Evolutionary conservation across 2,329 filamentous ascomycete genomes (phyloP).

Genomic region (Waltergamsia citrina): DNA sequence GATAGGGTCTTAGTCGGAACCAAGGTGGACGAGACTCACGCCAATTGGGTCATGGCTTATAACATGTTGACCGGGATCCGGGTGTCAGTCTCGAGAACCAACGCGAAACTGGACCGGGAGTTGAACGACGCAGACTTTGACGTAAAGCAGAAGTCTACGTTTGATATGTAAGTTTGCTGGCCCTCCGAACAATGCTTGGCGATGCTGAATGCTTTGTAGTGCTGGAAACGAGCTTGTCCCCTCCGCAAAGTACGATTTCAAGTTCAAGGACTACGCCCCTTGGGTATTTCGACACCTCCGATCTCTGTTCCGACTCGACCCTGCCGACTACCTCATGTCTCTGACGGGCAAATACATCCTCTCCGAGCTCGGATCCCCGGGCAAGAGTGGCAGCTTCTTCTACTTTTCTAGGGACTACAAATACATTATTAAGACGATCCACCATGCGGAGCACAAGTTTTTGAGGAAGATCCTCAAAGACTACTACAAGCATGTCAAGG

Average conservation of each 20-base stretch:
- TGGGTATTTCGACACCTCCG: conserved; percentile 97
- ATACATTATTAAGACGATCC: conserved; percentile 99
- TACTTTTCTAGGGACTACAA: conserved; percentile 99
- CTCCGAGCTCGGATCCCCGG: conserved; percentile 91
- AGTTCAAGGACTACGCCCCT: conserved; percentile 99
- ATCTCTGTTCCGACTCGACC: conserved; percentile 80
- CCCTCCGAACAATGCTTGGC: not conserved
- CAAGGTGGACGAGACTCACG: conserved; percentile 94
- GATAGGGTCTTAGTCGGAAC: conserved; percentile 92
- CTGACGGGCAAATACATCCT: conserved; percentile 97
- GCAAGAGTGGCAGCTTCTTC: conserved; percentile 98
- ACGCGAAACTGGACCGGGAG: conserved; percentile 89
- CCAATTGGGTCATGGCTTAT: conserved; percentile 96
- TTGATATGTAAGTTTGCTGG: conserved; percentile 72
- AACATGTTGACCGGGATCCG: conserved; percentile 99
- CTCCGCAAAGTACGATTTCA: conserved; percentile 99
- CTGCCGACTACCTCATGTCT: conserved; percentile 96
- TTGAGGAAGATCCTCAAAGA: conserved; percentile 76
- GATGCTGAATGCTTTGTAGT: conserved; percentile 31
- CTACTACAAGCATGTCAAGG: conserved; percentile 85
- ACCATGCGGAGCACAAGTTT: conserved; percentile 88
- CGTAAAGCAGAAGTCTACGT: conserved; percentile 93
- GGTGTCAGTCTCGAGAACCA: conserved; percentile 90
- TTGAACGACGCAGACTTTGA: conserved; percentile 88
- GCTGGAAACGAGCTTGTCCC: conserved; percentile 96